Conservation (phyloP, 2,329 filamentous ascomycete species). For the Aspergillus pseudoglaucus region DNA sequence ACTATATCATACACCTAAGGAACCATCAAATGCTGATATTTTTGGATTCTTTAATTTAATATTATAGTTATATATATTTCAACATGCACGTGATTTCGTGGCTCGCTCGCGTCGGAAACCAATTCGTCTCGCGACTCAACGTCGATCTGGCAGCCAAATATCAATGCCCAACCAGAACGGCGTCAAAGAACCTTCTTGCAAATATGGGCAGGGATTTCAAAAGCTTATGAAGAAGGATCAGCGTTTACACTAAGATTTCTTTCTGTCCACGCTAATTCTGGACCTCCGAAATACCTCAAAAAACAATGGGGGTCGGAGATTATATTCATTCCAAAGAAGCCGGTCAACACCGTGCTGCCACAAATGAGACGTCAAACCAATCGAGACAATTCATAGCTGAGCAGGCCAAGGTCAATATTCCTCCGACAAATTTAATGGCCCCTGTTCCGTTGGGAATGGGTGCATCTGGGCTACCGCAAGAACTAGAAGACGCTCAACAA, state of each 20-base stretch:
- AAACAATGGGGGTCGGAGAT: conserved; percentile 36
- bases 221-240: background rate
- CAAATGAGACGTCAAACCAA: conserved; percentile 17
- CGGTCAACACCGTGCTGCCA: conserved; percentile 21
- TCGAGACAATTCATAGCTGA: conserved; percentile 28
- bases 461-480: conserved; percentile 13
- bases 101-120: conserved; percentile 16
- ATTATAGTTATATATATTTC: background rate
- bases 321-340: conserved; percentile 36
- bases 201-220: background rate
- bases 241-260: background rate
- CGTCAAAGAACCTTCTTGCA: background rate
- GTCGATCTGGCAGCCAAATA: background rate
- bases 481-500: conserved; percentile 10
- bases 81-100: conserved; percentile 26
- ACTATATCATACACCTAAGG: too few species aligned
- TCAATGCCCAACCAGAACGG: background rate
- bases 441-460: conserved; percentile 9
- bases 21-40: too few species aligned
- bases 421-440: conserved; percentile 20
- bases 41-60: too few species aligned
- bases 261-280: background rate
- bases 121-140: background rate
- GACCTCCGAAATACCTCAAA: conserved; percentile 2
- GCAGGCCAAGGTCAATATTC: conserved; percentile 29